Conservation (phyloP, 495 filamentous ascomycete genomes). For the Aspergillus indologenus region DNA sequence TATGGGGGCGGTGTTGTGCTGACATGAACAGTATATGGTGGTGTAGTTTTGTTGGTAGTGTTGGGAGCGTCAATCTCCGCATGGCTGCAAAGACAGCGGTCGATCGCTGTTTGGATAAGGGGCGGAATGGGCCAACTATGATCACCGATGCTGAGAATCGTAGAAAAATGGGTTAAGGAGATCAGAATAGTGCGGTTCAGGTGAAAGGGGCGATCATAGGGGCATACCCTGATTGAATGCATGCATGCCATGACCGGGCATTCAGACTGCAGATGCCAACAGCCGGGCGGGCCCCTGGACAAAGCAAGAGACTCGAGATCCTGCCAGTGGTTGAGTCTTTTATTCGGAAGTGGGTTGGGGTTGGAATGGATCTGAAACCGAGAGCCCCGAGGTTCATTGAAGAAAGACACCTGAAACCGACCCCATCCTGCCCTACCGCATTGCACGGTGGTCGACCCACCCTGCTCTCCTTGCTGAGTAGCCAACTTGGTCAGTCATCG, state of each 20-base stretch:
- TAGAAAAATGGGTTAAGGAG: too few relatives aligned
- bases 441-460: too few relatives aligned
- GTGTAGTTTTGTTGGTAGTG: background rate
- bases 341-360: background rate
- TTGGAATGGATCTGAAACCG: background rate
- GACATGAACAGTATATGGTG: background rate
- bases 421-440: background rate
- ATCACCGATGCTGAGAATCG: background rate
- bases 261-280: too few relatives aligned
- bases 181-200: background rate
- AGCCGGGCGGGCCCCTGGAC: too few relatives aligned
- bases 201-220: background rate
- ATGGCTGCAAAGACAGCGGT: background rate
- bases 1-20: background rate
- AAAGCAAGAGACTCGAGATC: too few relatives aligned
- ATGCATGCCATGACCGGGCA: background rate
- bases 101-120: background rate
- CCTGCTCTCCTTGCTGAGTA: too few relatives aligned
- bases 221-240: too few relatives aligned
- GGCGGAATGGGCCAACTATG: background rate
- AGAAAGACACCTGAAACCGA: background rate
- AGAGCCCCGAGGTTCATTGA: background rate
- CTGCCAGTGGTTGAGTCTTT: background rate
- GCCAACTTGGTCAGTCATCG: too few relatives aligned
- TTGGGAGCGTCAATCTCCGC: background rate